These are phyloP conservation scores for Kickxella alabastrina DNA, from an alignment of 192 early-diverging fungal species.

Conservation along the genomic window DNA sequence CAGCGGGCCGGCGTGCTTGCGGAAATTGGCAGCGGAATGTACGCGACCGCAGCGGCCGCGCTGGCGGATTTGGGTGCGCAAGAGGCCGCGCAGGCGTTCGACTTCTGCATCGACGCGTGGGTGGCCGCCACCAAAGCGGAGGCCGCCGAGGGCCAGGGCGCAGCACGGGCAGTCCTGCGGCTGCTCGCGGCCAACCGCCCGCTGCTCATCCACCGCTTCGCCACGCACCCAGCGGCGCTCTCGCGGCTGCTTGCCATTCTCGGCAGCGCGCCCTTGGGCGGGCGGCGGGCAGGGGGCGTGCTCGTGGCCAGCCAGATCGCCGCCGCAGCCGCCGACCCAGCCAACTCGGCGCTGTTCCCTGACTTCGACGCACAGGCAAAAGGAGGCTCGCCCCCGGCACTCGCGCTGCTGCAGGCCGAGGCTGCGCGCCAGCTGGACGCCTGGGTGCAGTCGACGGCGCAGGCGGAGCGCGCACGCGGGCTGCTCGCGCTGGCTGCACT, in stretches of 20 bases:
- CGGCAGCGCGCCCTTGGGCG: conserved; percentile 6
- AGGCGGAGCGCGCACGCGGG: conserved; percentile 28
- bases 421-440: conserved; percentile 9
- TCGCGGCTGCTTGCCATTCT: conserved; percentile 24
- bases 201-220: conserved; percentile 15
- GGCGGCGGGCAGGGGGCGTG: conserved; percentile 17
- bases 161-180: conserved; percentile 29
- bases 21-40: conserved; percentile 17
- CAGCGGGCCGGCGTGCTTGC: background rate
- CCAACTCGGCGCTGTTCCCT: conserved; percentile 10
- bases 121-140: conserved; percentile 18
- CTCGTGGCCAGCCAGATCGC: conserved; percentile 32
- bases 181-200: conserved; percentile 21
- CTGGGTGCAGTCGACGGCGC: conserved; percentile 31
- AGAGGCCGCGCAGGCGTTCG: no score
- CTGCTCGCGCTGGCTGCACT: conserved; percentile 56
- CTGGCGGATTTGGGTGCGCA: no score
- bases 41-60: conserved; percentile 18
- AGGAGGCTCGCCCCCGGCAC: no score
- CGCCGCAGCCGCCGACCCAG: conserved; percentile 15
- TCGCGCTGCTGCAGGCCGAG: conserved; percentile 12
- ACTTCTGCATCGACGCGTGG: conserved; percentile 29
- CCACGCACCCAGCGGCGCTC: background rate
- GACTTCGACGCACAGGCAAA: conserved; percentile 5
- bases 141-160: conserved; percentile 9